Conservation (phyloP, 169 alveolate species). For the Toxoplasma gondii region DNA sequence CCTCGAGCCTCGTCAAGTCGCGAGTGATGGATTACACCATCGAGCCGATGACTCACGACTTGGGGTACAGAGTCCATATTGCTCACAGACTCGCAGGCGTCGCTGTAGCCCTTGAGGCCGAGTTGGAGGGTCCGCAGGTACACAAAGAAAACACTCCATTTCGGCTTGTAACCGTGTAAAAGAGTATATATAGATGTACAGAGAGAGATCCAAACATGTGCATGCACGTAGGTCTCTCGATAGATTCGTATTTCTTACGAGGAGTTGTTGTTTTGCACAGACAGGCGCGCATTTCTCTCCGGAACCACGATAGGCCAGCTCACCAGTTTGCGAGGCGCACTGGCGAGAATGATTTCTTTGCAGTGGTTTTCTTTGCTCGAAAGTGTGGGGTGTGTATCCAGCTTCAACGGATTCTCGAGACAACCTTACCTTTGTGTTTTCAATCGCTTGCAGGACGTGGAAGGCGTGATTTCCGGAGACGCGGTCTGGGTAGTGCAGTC, state of each 20-base stretch:
- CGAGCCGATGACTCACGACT: neutral
- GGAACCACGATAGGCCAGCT: no score
- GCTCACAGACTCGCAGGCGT: slow-evolving; percentile 1
- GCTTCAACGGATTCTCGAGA: no score
- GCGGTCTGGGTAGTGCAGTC: slow-evolving; percentile 36
- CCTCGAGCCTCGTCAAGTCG: slow-evolving; percentile 11
- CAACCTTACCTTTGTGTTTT: neutral
- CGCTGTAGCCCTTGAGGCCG: neutral
- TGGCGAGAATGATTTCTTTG: no score
- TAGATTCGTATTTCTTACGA: no score
- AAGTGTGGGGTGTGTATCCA: no score
- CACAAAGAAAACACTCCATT: no score
- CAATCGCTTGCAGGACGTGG: slow-evolving; percentile 35
- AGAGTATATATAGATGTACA: neutral
- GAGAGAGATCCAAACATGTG: neutral
- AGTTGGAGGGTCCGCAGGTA: slow-evolving; percentile 42
- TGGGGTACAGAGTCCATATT: neutral
- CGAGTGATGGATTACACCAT: slow-evolving; percentile 7
- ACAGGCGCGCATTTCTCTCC: no score
- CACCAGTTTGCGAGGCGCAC: no score
- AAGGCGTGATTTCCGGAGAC: slow-evolving; percentile 37
- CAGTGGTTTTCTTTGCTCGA: no score
- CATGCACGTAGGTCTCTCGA: no score
- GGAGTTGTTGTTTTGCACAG: no score
- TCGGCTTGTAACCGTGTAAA: neutral